Base-by-base conservation (phyloP, 2,329 filamentous ascomycete genomes). In the Epichloe sibirici region DNA sequence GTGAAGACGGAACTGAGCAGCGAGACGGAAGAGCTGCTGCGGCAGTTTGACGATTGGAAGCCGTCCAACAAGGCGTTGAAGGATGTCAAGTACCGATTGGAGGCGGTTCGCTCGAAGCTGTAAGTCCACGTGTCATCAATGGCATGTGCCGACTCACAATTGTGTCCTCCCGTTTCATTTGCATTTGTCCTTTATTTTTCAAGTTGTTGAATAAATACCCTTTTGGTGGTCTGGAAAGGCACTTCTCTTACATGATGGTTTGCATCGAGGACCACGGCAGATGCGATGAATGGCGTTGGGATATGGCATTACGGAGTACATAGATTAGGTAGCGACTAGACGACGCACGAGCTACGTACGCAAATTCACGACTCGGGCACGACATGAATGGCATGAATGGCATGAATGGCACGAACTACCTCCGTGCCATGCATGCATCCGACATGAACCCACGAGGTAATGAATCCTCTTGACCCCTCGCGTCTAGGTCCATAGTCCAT, bases 1-100 rank as follows among this genome's bases (percentile, higher is more conserved):
- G 91, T 97, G 25, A 90, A 86, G 66, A 87, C 81, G 23, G 86
- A 94, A 63, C 71, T 95, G 17, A 81, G 81, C 35, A 70, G 76
- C 2, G 93, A 98, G 69, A 89, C 88, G 6, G 79, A 80, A 55
- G 80, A 89, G 62, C 69, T 98, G 49, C 72, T 98, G n/a, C 75
- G 74, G 55, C 83, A 95, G 66, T 98, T 97, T 67, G 90, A 97
- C 65, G 82, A 88, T 51, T 98, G 93, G 93, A 90, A 86, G 63
- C 93, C 93, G 0, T 77, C 75, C 0, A 95, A 84, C 7, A 98
- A 97, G 71, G 87, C 87, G 44, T 71, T 98, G 53, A 95, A 93
- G 70, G 93, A 98, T 68, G 90, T 98, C 46, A 95, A 95, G 68
- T 97, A 94, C 68, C 78, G 93, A 56, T 74, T 98, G 21, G 93